phyloP scores from a whole-genome alignment of 2,329 filamentous ascomycete species.

The Trichophyton rubrum region DNA sequence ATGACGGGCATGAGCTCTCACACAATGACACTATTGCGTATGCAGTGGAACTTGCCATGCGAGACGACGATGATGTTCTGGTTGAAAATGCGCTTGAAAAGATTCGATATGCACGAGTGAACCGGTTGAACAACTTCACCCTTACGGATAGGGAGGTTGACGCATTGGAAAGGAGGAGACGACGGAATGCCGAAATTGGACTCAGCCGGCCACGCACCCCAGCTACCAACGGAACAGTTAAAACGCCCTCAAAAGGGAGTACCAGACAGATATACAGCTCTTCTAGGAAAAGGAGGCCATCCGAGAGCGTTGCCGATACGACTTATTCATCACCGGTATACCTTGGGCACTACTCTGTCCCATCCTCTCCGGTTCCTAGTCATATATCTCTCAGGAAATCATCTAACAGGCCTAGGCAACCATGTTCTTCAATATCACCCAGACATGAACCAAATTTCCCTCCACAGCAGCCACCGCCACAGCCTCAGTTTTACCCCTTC shows the following conservation, averaged over 20 bases:
- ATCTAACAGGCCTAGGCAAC: constrained; percentile 23
- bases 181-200: constrained; percentile 30
- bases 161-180: constrained; percentile 59
- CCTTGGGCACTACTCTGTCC: constrained; percentile 27
- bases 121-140: constrained; percentile 66
- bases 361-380: constrained; percentile 10
- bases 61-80: constrained; percentile 60
- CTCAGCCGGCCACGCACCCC: not conserved
- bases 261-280: not conserved
- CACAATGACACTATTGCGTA: constrained; percentile 32
- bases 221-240: not conserved
- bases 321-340: constrained; percentile 28
- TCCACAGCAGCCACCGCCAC: constrained; percentile 27
- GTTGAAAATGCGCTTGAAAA: constrained; percentile 67
- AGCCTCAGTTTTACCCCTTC: constrained; percentile 19
- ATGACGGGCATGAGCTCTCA: constrained; percentile 29
- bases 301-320: constrained; percentile 25
- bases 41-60: constrained; percentile 43
- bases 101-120: constrained; percentile 63
- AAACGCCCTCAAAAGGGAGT: not conserved
- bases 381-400: constrained; percentile 8
- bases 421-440: constrained; percentile 30
- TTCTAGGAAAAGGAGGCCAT: not conserved
- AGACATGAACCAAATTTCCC: constrained; percentile 20
- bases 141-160: constrained; percentile 69